Evolutionary conservation across 1,139 yeast genomes (phyloP), one percentile per base, ranked within the genome.

Genomic region (Lodderomyces elongisporus): DNA sequence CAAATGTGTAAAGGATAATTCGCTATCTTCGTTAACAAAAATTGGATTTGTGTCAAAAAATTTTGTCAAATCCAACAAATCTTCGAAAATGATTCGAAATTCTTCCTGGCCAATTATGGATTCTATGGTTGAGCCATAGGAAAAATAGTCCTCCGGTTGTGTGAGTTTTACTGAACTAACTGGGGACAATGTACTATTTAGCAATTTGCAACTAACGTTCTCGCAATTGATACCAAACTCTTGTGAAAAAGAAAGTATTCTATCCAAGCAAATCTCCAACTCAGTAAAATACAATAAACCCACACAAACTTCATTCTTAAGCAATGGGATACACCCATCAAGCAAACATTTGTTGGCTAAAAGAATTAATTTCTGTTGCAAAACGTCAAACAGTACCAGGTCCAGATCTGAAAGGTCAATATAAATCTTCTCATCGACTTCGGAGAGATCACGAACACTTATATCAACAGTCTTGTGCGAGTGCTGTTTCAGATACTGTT

Each of bases 301-400:
- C 10, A 72, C 64, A 32, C 78, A 61, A 0, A 56, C 47, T 12
- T 48, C 43, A 23, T 58, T 45, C 31, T 52, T 56, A 14, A 66
- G 43, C n/a, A 77, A 53, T 1, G 81, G 77, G 16, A 77, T 51
- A 44, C 79, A 74, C 0, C 80, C 81, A 48, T 77, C 83, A 17
- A 73, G 51, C 33, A 74, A 60, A 2, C 68, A 63, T 15, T 59
- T 59, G 12, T 51, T 49, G 23, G 71, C 77, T 12, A 72, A 51
- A 5, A 56, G 40, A 3, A 45, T 37, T 25, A 72, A 48, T 42
- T 67, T 65, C 3, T 49, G 38, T 29, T 66, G 58, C 16, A 76
- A 51, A 4, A 48, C 39, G 2, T 54, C 39, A 3, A 58, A 49
- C 2, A 70, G 42, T 5, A 68, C 63, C 41, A 54, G 61, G 3